A percentile compares a stretch with the other conserved stretches of the same genome.
phyloP scores from a whole-genome alignment of 805 yeast genomes.

The Myxozyma kluyveri region DNA sequence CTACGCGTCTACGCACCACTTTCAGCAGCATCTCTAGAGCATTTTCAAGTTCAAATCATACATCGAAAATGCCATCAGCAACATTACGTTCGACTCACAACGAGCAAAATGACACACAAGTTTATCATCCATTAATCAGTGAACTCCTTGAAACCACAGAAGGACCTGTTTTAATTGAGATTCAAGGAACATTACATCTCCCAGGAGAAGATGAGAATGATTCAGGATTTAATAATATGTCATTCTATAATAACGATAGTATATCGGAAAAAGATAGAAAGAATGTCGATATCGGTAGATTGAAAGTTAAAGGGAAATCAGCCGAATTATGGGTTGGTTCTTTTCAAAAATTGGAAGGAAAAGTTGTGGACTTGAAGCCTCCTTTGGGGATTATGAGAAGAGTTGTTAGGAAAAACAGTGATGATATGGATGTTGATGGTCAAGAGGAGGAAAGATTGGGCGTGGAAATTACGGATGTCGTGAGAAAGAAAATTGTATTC shows the following conservation, averaged over 20 bases:
- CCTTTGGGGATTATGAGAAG: constrained; percentile 29
- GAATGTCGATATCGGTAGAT: constrained; percentile 22
- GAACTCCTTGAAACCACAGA: constrained; percentile 26
- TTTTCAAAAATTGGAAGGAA: constrained; percentile 30
- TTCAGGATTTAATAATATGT: not conserved
- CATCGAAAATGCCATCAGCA: no score
- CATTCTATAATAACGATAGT: not conserved
- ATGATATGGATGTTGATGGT: not conserved
- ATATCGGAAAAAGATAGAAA: no score
- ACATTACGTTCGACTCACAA: no score
- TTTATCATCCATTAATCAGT: constrained; percentile 6
- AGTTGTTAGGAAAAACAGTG: not conserved
- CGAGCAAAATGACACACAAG: no score
- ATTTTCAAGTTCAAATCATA: no score
- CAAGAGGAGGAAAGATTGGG: not conserved
- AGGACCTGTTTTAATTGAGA: constrained; percentile 30
- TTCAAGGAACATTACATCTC: constrained; percentile 29
- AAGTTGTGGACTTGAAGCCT: constrained; percentile 21
- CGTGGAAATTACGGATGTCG: constrained; percentile 26
- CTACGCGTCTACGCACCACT: no score
- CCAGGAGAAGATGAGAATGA: not conserved
- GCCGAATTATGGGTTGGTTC: constrained; percentile 29
- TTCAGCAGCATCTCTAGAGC: no score
- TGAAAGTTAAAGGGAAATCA: constrained; percentile 15
- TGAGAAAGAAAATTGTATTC: constrained; percentile 25